These are phyloP conservation scores for Mikania micrantha DNA, from an alignment of 129 eudicot species.

Conservation along the genomic window DNA sequence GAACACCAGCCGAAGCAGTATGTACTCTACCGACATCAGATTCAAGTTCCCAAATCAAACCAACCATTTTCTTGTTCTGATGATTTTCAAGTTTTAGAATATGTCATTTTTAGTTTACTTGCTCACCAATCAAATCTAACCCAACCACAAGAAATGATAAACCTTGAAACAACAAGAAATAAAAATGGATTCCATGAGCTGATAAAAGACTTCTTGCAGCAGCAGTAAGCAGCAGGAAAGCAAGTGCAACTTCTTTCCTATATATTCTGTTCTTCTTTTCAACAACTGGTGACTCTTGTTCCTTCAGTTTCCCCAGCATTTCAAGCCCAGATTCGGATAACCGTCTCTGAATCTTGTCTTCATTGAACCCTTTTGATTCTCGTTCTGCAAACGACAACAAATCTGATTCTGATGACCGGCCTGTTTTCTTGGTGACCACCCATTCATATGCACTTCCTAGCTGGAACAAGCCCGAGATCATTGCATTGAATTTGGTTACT, in stretches of 20 bases:
- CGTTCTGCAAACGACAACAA: constrained; percentile 24
- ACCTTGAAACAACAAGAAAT: constrained; percentile 51
- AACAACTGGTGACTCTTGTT: background rate
- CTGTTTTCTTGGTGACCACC: constrained; percentile 80
- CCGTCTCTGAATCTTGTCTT: background rate
- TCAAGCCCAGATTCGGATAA: background rate
- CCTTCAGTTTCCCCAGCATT: background rate
- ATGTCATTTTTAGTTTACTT: constrained; percentile 11
- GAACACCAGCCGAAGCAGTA: background rate
- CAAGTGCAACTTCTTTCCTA: constrained; percentile 40
- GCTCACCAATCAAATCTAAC: constrained; percentile 50
- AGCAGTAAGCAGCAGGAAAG: constrained; percentile 44
- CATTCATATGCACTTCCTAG: constrained; percentile 84
- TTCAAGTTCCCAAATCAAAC: background rate
- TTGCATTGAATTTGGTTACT: constrained; percentile 67
- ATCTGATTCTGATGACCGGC: constrained; percentile 73
- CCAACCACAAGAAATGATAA: constrained; percentile 44
- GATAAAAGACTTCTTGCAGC: constrained; percentile 44
- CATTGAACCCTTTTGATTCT: background rate
- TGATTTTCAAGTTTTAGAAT: background rate
- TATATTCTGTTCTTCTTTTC: constrained; percentile 16
- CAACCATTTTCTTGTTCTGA: background rate
- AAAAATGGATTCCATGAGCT: constrained; percentile 54
- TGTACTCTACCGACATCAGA: background rate
- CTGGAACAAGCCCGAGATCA: constrained; percentile 73